phyloP scores from a whole-genome alignment of 192 early-diverging fungal species.

The Podila minutissima region DNA sequence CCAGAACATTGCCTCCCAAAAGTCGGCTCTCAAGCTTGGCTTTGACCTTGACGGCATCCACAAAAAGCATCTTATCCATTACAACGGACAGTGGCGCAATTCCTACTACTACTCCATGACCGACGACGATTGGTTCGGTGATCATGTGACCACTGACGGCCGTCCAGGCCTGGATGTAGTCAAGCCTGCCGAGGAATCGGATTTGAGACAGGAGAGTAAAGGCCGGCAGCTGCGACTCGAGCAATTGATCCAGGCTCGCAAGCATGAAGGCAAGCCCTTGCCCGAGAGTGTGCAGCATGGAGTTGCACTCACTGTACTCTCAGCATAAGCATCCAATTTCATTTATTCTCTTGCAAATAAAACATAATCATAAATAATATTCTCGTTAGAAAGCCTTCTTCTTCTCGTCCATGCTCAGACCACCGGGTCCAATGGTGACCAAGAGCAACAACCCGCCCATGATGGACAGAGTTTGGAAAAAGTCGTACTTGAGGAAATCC shows the following conservation, averaged over 20 bases:
- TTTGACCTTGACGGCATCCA: slow-evolving; percentile 41
- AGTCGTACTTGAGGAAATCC: slow-evolving; percentile 98
- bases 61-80: slow-evolving; percentile 44
- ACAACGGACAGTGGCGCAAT: slow-evolving; percentile 38
- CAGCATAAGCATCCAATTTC: background rate
- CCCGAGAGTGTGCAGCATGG: slow-evolving; percentile 6
- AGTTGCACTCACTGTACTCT: background rate
- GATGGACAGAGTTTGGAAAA: slow-evolving; percentile 97
- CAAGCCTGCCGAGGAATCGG: background rate
- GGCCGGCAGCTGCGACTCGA: slow-evolving; percentile 22
- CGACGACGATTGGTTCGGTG: slow-evolving; percentile 51
- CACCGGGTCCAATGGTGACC: slow-evolving; percentile 91
- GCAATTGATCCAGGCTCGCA: slow-evolving; percentile 6
- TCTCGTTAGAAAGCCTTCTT: slow-evolving; percentile 88
- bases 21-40: slow-evolving; percentile 49
- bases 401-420: slow-evolving; percentile 96
- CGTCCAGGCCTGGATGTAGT: background rate
- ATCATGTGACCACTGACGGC: slow-evolving; percentile 10
- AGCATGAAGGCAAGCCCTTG: slow-evolving; percentile 24
- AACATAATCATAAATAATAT: background rate
- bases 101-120: slow-evolving; percentile 44
- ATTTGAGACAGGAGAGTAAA: background rate
- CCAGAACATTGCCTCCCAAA: slow-evolving; percentile 52
- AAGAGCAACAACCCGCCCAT: slow-evolving; percentile 95
- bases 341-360: too few species aligned